Conservation (phyloP, 345 rosid species). For the Aethionema arabicum region DNA sequence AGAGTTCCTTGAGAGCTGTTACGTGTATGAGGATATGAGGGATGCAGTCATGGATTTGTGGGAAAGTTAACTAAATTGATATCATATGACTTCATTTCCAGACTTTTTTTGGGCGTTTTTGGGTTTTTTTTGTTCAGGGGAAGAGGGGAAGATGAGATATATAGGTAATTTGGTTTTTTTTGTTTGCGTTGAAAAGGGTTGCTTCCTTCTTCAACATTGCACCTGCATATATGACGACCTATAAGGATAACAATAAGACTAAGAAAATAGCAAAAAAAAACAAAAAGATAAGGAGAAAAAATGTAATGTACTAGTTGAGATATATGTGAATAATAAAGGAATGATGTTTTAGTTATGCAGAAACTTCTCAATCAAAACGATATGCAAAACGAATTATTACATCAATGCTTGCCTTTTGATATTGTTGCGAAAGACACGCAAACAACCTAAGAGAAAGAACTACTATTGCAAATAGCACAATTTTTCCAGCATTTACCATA, state of each 20-base stretch:
- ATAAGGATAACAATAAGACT: neutral
- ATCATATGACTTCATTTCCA: neutral
- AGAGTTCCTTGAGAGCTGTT: slow-evolving; percentile 51
- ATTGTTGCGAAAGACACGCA: neutral
- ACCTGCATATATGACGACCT: neutral
- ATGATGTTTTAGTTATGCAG: slow-evolving; percentile 19
- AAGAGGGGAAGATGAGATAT: neutral
- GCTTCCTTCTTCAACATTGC: slow-evolving; percentile 23
- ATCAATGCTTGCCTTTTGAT: neutral
- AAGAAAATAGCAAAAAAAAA: neutral
- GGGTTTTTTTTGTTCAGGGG: neutral
- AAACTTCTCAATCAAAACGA: neutral
- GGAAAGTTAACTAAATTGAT: slow-evolving; percentile 1
- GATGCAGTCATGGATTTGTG: slow-evolving; percentile 57
- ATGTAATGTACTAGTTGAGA: slow-evolving; percentile 4
- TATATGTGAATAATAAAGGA: slow-evolving; percentile 3
- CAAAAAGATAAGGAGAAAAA: neutral
- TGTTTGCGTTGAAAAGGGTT: slow-evolving; percentile 26
- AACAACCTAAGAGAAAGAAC: neutral
- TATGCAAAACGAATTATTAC: too few species aligned
- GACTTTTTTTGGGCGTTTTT: neutral
- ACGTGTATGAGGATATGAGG: slow-evolving; percentile 59
- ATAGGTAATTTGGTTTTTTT: slow-evolving; percentile 6
- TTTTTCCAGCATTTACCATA: slow-evolving; percentile 2
- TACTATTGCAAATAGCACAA: neutral